Conservation (phyloP, 2,329 filamentous ascomycete species). For the Beauveria asiatica region DNA sequence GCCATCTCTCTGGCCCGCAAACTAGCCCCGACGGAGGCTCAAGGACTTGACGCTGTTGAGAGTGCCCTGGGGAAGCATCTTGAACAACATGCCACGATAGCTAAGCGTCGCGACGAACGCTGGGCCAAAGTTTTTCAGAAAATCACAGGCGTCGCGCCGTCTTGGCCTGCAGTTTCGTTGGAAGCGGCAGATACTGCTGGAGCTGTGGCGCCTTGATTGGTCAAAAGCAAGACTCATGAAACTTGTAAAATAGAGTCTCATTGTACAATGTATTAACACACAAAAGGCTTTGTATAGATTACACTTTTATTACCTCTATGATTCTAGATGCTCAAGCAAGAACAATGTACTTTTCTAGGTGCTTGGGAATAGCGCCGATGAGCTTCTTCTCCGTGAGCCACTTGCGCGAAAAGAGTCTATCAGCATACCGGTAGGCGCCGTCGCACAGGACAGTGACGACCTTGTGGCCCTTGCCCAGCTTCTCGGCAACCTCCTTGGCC, state of each 20-base stretch:
- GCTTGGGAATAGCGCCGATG: conserved; percentile 69
- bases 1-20: conserved; percentile 38
- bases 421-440: conserved; percentile 94
- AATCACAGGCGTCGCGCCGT: conserved; percentile 20
- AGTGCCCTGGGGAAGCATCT: conserved; percentile 29
- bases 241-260: conserved; percentile 8
- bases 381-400: conserved; percentile 87
- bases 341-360: conserved; percentile 89
- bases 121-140: conserved; percentile 21
- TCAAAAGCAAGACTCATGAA: neutral
- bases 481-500: conserved; percentile 86
- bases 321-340: conserved; percentile 49
- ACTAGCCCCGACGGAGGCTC: conserved; percentile 25
- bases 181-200: neutral
- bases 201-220: neutral
- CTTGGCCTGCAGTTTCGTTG: conserved; percentile 17
- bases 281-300: conserved; percentile 5
- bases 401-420: conserved; percentile 81
- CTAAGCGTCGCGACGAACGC: conserved; percentile 11
- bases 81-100: conserved; percentile 20
- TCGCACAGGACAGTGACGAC: conserved; percentile 93
- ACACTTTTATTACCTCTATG: conserved; percentile 3
- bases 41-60: conserved; percentile 30
- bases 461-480: conserved; percentile 78
- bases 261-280: conserved; percentile 4